Percentiles rank a stretch among this genome's conserved stretches.
These are phyloP conservation scores for Xylaria multiplex DNA, from an alignment of 2,329 filamentous ascomycete genomes.

Conservation along the genomic window DNA sequence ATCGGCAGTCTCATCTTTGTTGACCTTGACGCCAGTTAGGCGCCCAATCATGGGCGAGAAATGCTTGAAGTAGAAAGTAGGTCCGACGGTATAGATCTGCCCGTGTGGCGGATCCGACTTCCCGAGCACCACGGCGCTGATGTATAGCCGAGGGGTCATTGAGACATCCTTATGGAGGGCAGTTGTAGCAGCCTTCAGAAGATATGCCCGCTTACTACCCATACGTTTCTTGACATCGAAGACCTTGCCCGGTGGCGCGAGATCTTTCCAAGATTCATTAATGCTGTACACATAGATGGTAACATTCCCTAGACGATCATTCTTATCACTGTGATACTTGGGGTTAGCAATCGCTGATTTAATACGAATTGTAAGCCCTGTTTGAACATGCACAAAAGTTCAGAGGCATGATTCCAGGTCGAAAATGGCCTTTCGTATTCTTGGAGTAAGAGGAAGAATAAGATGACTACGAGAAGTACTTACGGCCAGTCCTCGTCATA, in stretches of 20 bases:
- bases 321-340: slow-evolving; percentile 64
- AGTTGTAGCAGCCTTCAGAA: slow-evolving; percentile 74
- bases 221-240: slow-evolving; percentile 84
- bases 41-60: slow-evolving; percentile 90
- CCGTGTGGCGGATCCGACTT: slow-evolving; percentile 74
- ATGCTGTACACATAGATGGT: slow-evolving; percentile 73
- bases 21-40: slow-evolving; percentile 76
- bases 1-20: slow-evolving; percentile 65
- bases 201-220: slow-evolving; percentile 87
- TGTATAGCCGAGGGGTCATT: slow-evolving; percentile 74
- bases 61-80: slow-evolving; percentile 80
- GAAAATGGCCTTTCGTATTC: background rate
- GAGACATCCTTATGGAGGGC: slow-evolving; percentile 70
- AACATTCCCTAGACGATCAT: slow-evolving; percentile 89
- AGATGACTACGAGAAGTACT: background rate
- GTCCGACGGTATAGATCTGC: slow-evolving; percentile 82
- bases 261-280: slow-evolving; percentile 73
- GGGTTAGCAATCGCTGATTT: slow-evolving; percentile 7
- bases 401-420: background rate
- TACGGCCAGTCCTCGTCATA: slow-evolving; percentile 86
- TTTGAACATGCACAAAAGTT: background rate
- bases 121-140: slow-evolving; percentile 83
- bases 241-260: slow-evolving; percentile 65
- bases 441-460: background rate
- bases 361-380: background rate